A percentile compares a stretch with the other conserved stretches of the same genome.
phyloP scores from a whole-genome alignment of 2,329 filamentous ascomycete genomes.

The Ilyonectria robusta region DNA sequence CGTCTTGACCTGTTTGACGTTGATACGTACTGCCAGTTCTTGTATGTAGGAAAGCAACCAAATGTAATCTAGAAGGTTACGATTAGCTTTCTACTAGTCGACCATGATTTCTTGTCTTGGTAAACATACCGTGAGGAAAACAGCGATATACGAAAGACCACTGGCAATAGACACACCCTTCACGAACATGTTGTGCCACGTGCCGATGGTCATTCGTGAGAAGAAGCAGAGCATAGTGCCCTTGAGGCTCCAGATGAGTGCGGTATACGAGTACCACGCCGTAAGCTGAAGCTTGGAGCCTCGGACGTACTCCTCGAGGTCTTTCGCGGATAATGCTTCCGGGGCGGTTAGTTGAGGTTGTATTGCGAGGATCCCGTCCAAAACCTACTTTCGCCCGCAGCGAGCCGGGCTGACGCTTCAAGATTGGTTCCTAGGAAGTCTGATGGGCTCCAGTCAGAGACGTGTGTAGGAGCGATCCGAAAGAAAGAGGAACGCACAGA shows the following conservation, averaged over 20 bases:
- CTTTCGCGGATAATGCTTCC: slow-evolving; percentile 41
- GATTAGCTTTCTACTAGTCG: neutral
- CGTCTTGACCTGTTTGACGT: neutral
- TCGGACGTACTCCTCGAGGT: slow-evolving; percentile 47
- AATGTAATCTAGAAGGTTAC: slow-evolving; percentile 29
- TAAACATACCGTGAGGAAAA: slow-evolving; percentile 38
- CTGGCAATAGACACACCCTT: slow-evolving; percentile 29
- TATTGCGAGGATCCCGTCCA: accelerated
- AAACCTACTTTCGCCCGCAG: slow-evolving; percentile 15
- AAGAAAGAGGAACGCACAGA: slow-evolving; percentile 40
- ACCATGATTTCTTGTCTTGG: accelerated
- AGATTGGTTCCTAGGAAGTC: slow-evolving; percentile 42
- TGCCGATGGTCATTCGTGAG: slow-evolving; percentile 46
- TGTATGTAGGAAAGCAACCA: slow-evolving; percentile 38
- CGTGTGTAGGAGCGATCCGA: accelerated
- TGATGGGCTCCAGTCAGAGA: slow-evolving; percentile 2
- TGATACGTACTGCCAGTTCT: slow-evolving; percentile 43
- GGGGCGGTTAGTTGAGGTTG: neutral
- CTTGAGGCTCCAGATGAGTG: slow-evolving; percentile 54
- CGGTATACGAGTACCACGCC: slow-evolving; percentile 58
- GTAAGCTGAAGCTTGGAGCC: slow-evolving; percentile 56
- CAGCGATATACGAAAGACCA: slow-evolving; percentile 30
- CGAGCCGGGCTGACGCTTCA: slow-evolving; percentile 29
- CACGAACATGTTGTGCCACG: slow-evolving; percentile 43
- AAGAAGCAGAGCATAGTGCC: slow-evolving; percentile 50